Percentiles rank a stretch among this genome's conserved stretches.
Evolutionary conservation across 495 filamentous ascomycete genomes (phyloP).

Genomic region (Penicillium simplicissimum): DNA sequence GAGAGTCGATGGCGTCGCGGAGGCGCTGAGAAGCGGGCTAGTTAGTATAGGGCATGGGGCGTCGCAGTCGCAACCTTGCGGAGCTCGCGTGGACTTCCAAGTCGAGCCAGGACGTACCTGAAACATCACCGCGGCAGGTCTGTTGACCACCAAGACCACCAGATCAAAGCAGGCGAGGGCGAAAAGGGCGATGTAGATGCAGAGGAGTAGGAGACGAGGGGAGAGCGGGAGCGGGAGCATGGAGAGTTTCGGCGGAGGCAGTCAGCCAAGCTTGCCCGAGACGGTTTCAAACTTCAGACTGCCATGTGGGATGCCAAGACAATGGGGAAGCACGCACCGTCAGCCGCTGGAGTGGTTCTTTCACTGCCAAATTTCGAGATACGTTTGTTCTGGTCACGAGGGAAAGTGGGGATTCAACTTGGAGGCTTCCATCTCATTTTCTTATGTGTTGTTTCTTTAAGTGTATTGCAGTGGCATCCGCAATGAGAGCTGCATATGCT

Average conservation of each 20-base stretch:
- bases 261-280: background rate
- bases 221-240: constrained; percentile 29
- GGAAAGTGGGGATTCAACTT: background rate
- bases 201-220: constrained; percentile 20
- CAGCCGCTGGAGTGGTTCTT: background rate
- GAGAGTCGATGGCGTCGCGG: constrained; percentile 80
- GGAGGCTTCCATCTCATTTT: background rate
- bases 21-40: constrained; percentile 60
- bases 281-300: background rate
- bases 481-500: too few relatives aligned
- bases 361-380: background rate
- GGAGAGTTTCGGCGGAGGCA: constrained; percentile 4
- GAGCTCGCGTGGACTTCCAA: background rate
- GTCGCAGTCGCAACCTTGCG: constrained; percentile 2
- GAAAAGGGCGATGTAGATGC: constrained; percentile 24
- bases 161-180: constrained; percentile 26
- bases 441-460: too few relatives aligned
- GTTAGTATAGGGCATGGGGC: constrained; percentile 1
- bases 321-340: background rate
- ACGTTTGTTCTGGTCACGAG: background rate
- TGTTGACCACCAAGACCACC: constrained; percentile 36
- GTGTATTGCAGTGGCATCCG: too few relatives aligned
- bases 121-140: constrained; percentile 49
- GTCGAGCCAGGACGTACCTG: constrained; percentile 35
- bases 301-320: background rate